Evolutionary conservation across 148 eudicot genomes (phyloP).

Genomic region (Chenopodium suecicum): DNA sequence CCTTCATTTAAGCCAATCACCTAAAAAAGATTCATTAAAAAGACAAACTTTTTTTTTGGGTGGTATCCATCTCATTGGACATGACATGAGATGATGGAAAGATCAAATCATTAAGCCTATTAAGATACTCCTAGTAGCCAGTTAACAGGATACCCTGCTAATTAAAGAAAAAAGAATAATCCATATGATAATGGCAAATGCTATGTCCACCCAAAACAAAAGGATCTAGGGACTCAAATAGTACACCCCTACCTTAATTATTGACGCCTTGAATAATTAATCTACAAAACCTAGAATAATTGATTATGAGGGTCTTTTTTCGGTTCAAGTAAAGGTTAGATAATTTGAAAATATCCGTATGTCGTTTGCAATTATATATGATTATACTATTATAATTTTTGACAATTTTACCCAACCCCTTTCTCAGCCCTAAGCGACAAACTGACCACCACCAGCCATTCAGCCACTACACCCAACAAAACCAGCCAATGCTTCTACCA

Average conservation of each 20-base stretch:
- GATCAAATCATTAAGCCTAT: background rate
- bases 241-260: no score
- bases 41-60: background rate
- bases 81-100: background rate
- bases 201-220: background rate
- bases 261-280: background rate
- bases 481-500: no score
- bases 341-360: no score
- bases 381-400: no score
- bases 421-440: no score
- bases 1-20: slow-evolving; percentile 9
- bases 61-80: slow-evolving; percentile 28
- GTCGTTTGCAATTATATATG: no score
- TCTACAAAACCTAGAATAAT: background rate
- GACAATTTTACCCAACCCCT: no score
- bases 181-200: slow-evolving; percentile 2
- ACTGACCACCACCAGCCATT: no score
- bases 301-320: background rate
- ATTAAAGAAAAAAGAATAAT: slow-evolving; percentile 17
- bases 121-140: background rate
- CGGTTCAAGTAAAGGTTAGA: no score
- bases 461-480: no score
- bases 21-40: background rate
- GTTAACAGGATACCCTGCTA: slow-evolving; percentile 7
- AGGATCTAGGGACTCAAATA: background rate